Base-by-base conservation (phyloP, 805 yeast species). In the Myxozyma melibiosi region DNA sequence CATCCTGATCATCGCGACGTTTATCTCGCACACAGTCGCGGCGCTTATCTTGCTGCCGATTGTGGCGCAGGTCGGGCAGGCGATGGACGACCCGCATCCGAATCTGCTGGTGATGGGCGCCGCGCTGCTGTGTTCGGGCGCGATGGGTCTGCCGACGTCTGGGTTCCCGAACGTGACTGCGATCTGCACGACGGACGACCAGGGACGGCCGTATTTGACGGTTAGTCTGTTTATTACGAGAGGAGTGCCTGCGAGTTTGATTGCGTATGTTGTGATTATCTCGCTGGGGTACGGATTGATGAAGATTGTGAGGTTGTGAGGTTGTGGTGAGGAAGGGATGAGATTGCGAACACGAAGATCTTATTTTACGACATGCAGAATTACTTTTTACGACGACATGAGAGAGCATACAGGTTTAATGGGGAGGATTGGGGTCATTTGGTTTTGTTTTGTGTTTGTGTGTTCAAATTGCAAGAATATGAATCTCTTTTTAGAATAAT, bases 161-260 rank as follows among this genome's bases (percentile, higher is more conserved):
- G 98, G 99, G 0, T 92, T 94, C 77, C 99, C 99, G 3, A 94
- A 94, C 67, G 97, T 94, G 34, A 90, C 98, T 0, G 99, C 98
- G 0, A 90, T 94, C 61, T 90, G 97, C 57, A 83, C 90, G 83
- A 84, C 91, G 4, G 96, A 94, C 71, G 96, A 89, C 67, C 80
- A 91, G 40, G 98, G 98, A 8, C 85, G 86, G 54, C 90, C 96
- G 18, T 94, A 94, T 68, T 75, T 94, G 66, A 86, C 90, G 0
- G 98, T 91, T 14, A 80, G 84, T 14, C 87, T 88, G 33, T 94
- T 94, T 68, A 89, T 94, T 43, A 85, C 87, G 11, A 80, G 95
- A 58, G 99, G 99, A 70, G 90, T 92, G 7, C 96, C 97, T 8
- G 80, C 92, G 25, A 87, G 96, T 31, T 57, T 92, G 2, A 76